Evolutionary conservation across 495 filamentous ascomycete species (phyloP).

Genomic region (Hypoxylon intermedium): DNA sequence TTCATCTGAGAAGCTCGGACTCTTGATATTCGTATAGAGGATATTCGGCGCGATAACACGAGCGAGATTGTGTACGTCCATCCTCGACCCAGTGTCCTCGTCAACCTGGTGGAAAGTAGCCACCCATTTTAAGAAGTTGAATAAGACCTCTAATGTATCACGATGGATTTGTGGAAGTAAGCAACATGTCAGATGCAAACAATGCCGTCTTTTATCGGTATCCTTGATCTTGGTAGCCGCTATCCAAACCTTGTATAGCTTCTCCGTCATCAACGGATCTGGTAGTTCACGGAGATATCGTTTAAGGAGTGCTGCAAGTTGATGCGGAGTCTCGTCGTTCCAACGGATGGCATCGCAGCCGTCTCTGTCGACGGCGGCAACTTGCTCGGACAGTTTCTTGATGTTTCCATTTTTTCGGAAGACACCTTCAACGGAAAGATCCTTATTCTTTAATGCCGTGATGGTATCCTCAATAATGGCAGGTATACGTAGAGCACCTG

Average conservation of each 20-base stretch:
- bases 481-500: constrained; percentile 85
- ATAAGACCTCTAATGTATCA: constrained; percentile 93
- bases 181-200: constrained; percentile 92
- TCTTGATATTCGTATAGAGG: constrained; percentile 73
- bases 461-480: constrained; percentile 90
- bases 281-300: constrained; percentile 95
- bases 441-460: constrained; percentile 95
- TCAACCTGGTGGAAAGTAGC: constrained; percentile 97
- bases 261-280: constrained; percentile 93
- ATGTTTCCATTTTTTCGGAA: constrained; percentile 99
- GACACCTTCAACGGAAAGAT: constrained; percentile 97
- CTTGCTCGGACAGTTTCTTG: constrained; percentile 81
- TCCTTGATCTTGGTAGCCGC: constrained; percentile 89
- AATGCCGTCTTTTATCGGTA: constrained; percentile 78
- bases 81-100: constrained; percentile 90
- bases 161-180: constrained; percentile 90
- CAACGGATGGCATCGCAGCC: constrained; percentile 83
- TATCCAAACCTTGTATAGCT: constrained; percentile 90
- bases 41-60: constrained; percentile 99
- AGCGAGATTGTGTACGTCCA: constrained; percentile 97
- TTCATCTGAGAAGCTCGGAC: constrained; percentile 72
- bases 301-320: constrained; percentile 92
- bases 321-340: constrained; percentile 83
- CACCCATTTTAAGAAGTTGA: constrained; percentile 96
- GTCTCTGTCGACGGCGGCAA: constrained; percentile 81